A percentile compares a stretch with the other conserved stretches of the same genome.
Conservation (phyloP, 257 asterid species). For the Penstemon barbatus region DNA sequence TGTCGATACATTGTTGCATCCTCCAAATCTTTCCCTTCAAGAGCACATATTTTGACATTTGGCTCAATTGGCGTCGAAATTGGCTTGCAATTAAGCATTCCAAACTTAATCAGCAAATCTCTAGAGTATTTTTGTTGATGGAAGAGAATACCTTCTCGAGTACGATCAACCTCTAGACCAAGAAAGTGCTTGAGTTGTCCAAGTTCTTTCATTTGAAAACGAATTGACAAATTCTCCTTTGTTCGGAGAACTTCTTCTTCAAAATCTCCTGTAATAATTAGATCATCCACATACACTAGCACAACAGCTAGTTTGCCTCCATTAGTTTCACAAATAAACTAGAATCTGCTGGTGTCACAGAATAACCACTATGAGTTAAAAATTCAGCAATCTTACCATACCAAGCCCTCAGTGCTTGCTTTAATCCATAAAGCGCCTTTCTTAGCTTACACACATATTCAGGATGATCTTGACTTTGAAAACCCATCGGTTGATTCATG, state of each 20-base stretch:
- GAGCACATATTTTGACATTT: constrained; percentile 16
- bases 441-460: constrained; percentile 15
- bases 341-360: neutral
- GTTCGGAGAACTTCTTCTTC: constrained; percentile 12
- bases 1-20: neutral
- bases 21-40: constrained; percentile 5
- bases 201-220: too few relatives aligned
- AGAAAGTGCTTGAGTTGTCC: constrained; percentile 18
- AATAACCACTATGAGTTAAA: neutral
- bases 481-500: constrained; percentile 20
- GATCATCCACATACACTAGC: constrained; percentile 8
- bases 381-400: neutral
- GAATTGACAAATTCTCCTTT: neutral
- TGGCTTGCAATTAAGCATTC: neutral
- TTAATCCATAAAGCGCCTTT: constrained; percentile 18
- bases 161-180: neutral
- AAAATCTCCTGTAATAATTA: neutral
- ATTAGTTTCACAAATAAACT: neutral
- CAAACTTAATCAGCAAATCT: neutral
- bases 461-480: neutral
- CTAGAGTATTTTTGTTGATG: neutral
- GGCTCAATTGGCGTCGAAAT: constrained; percentile 4
- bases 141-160: neutral
- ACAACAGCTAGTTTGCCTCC: neutral
- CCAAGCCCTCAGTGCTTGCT: constrained; percentile 19